Evolutionary conservation across 2,329 filamentous ascomycete genomes (phyloP).

Genomic region (Fulvia fulva): DNA sequence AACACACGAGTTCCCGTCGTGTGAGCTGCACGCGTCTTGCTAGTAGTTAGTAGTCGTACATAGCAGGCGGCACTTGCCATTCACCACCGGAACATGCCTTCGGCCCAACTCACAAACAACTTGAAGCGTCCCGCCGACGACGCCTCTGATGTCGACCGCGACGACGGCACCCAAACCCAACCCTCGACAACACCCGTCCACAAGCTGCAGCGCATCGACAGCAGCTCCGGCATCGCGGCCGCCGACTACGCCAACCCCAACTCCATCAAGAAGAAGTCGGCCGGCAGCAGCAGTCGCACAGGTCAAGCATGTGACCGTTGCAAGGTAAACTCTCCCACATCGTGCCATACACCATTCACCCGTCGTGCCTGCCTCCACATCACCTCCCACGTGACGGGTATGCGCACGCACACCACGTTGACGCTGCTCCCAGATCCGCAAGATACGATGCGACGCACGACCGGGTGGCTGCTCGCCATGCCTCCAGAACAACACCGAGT

Average conservation of each 20-base stretch:
- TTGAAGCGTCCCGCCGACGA: slow-evolving; percentile 27
- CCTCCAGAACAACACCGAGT: slow-evolving; percentile 69
- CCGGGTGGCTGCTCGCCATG: slow-evolving; percentile 81
- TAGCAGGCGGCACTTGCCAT: slow-evolving; percentile 13
- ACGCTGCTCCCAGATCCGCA: slow-evolving; percentile 60
- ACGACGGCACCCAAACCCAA: slow-evolving; percentile 9
- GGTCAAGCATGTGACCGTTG: slow-evolving; percentile 86
- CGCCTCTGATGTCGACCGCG: slow-evolving; percentile 8
- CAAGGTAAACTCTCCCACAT: slow-evolving; percentile 56
- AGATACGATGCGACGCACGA: slow-evolving; percentile 80
- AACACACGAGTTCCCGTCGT: slow-evolving; percentile 1
- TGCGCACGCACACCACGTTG: background rate
- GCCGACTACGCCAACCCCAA: slow-evolving; percentile 9
- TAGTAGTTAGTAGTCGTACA: background rate
- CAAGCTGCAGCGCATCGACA: background rate
- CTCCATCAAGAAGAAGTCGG: slow-evolving; percentile 40
- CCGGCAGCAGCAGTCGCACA: slow-evolving; percentile 58
- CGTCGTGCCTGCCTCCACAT: background rate
- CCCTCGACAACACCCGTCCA: background rate
- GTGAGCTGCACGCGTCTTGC: background rate
- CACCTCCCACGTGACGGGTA: too few relatives aligned
- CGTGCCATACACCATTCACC: background rate
- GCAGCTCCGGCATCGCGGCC: slow-evolving; percentile 4
- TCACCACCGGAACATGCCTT: slow-evolving; percentile 15
- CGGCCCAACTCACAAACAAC: slow-evolving; percentile 4